Evolutionary conservation across 257 asterid species (phyloP).

Genomic region (Fraxinus anomala): DNA sequence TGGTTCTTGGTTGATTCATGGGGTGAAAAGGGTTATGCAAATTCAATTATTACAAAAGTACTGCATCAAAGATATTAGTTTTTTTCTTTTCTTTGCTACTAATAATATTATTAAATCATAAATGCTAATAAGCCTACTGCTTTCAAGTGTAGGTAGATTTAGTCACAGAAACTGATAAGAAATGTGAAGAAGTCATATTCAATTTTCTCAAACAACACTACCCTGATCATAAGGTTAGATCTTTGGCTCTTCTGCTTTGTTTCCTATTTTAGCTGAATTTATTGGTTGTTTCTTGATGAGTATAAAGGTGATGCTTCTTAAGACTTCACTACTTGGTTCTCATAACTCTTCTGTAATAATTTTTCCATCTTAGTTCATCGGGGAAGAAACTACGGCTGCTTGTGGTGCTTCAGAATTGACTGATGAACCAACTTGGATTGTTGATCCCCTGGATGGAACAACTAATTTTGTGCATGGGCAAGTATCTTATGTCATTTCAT

Average conservation of each 20-base stretch:
- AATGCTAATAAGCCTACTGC: neutral
- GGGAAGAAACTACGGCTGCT: slow-evolving; percentile 98
- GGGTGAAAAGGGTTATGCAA: neutral
- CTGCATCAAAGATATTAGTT: neutral
- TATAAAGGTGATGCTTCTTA: neutral
- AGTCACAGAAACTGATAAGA: slow-evolving; percentile 95
- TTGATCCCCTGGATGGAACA: slow-evolving; percentile 97
- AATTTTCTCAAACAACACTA: slow-evolving; percentile 54
- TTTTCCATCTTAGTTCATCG: slow-evolving; percentile 61
- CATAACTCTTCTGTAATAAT: neutral
- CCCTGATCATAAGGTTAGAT: slow-evolving; percentile 75
- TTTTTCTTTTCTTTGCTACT: neutral
- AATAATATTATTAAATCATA: neutral
- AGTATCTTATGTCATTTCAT: slow-evolving; percentile 26
- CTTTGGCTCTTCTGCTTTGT: neutral
- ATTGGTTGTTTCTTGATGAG: slow-evolving; percentile 4
- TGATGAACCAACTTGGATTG: slow-evolving; percentile 95
- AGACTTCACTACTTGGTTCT: neutral
- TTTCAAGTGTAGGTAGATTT: slow-evolving; percentile 69
- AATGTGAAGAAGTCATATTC: slow-evolving; percentile 82
- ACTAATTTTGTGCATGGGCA: slow-evolving; percentile 97
- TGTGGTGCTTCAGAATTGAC: slow-evolving; percentile 69
- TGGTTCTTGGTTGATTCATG: too few species aligned
- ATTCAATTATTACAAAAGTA: neutral
- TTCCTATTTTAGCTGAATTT: slow-evolving; percentile 8